These are phyloP conservation scores for Perilla frutescens DNA, from an alignment of 257 asterid species.

Conservation along the genomic window DNA sequence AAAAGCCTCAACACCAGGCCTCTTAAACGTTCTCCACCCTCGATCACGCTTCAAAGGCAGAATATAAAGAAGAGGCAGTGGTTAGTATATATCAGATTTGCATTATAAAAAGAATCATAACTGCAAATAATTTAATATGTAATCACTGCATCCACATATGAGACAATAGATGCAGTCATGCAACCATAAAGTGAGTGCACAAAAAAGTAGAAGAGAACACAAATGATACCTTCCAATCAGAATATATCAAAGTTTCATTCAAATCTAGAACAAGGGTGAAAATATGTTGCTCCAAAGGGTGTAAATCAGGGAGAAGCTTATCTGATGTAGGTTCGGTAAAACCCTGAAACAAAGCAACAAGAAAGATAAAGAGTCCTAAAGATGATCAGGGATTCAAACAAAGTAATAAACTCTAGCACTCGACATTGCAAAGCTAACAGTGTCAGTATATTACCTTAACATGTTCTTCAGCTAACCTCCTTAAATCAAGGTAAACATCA, in stretches of 20 bases:
- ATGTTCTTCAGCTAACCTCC: conserved; percentile 82
- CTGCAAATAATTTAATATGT: not conserved
- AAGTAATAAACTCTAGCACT: not conserved
- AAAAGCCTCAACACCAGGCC: conserved; percentile 96
- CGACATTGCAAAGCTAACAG: not conserved
- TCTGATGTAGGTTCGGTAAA: conserved; percentile 91
- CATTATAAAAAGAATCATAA: not conserved
- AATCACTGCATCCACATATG: not conserved
- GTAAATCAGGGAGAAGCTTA: conserved; percentile 90
- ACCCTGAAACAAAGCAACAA: conserved; percentile 53
- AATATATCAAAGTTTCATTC: conserved; percentile 80
- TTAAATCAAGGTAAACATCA: conserved; percentile 76
- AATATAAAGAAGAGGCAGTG: conserved; percentile 18
- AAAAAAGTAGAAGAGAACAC: not conserved
- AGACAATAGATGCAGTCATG: not conserved
- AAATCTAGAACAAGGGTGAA: conserved; percentile 90
- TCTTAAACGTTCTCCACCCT: conserved; percentile 95
- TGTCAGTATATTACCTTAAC: conserved; percentile 60
- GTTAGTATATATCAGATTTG: not conserved
- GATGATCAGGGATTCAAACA: conserved; percentile 13
- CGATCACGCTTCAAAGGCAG: conserved; percentile 71
- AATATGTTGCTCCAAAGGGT: conserved; percentile 83
- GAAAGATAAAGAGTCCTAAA: not conserved
- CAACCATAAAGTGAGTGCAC: not conserved
- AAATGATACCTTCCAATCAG: conserved; percentile 82